Evolutionary conservation across 139 green algal genomes (phyloP), one percentile per base, ranked within the genome.

Genomic region (Coccomyxa sp.): DNA sequence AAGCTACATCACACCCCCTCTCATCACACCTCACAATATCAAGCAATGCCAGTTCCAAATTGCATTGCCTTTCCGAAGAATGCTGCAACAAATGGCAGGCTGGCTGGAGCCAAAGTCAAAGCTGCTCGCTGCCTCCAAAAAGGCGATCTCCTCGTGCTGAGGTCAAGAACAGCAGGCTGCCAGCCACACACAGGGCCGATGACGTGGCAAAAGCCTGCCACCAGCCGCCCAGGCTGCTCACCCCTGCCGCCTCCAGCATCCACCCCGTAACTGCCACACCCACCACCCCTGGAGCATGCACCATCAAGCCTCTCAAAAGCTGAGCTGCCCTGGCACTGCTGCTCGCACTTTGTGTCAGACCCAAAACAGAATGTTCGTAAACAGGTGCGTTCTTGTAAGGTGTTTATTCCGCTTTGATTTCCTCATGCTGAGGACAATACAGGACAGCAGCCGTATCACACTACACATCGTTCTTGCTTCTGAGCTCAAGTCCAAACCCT

Each of bases 241-340:
- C 89, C 13, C 90, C 91, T 21, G 92, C 90, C 0, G 86, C 79
- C n/a, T 84, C 66, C 81, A 99, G 89, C 74, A 99, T 90, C 38
- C 89, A 84, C 25, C 96, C 96, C 0, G 97, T 98, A 0, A 94
- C 88, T 0, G 91, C 87, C n/a, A 99, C 96, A 1, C 96, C 96
- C 13, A 99, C 91, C 21, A 99, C 92, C 3, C 96, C 90, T 87
- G 77, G 75, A 85, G 51, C 59, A 45, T 10, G 68, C 25, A 80
- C 10, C 77, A 32, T 11, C 16, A 58, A 58, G 3, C 0, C 15
- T 23, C 27, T 32, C 59, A 14, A 71, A 77, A 11, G 17, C 58
- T 45, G 57, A 77, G 67, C 0, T 81, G 82, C 13, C n/a, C 58
- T 66, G 31, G 17, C 30, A 60, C 3, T 63, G 18, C 66, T 10